Percentiles rank a stretch among this genome's conserved stretches.
Conservation (phyloP, 2,329 filamentous ascomycete species). For the Trichoderma asperellum region DNA sequence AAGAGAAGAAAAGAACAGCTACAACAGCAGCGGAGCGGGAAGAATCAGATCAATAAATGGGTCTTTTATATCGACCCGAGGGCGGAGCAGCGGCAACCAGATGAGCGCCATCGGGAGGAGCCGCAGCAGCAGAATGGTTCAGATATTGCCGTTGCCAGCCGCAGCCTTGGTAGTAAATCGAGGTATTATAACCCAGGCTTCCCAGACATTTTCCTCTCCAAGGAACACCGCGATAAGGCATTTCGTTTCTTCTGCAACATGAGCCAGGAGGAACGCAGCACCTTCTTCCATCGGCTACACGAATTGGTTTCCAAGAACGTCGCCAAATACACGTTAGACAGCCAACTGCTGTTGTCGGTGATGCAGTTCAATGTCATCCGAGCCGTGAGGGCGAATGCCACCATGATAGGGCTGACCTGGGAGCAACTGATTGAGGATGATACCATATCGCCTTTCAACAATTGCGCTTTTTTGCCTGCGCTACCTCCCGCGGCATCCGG, state of each 20-base stretch:
- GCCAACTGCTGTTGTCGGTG: conserved; percentile 22
- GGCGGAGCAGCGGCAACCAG: background rate
- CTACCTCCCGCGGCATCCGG: background rate
- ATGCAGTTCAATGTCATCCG: conserved; percentile 25
- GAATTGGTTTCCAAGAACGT: conserved; percentile 12
- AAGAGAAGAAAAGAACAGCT: conserved; percentile 9
- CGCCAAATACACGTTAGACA: conserved; percentile 8
- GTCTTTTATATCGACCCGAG: conserved; percentile 19
- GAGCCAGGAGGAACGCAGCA: background rate
- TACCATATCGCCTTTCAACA: conserved; percentile 17
- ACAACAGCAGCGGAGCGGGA: background rate
- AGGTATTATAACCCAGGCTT: background rate
- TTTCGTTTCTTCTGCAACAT: conserved; percentile 17
- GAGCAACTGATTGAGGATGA: conserved; percentile 8
- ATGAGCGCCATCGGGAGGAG: background rate
- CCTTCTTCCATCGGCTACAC: conserved; percentile 15
- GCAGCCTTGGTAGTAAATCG: background rate
- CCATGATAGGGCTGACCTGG: background rate
- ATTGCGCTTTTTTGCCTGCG: background rate
- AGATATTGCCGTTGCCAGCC: background rate
- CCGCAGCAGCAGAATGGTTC: background rate
- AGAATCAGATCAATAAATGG: conserved; percentile 14
- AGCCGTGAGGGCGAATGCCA: background rate
- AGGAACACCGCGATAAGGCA: background rate
- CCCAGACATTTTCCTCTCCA: conserved; percentile 4